Conservation (phyloP, 345 rosid genomes). For the Linum usitatissimum region DNA sequence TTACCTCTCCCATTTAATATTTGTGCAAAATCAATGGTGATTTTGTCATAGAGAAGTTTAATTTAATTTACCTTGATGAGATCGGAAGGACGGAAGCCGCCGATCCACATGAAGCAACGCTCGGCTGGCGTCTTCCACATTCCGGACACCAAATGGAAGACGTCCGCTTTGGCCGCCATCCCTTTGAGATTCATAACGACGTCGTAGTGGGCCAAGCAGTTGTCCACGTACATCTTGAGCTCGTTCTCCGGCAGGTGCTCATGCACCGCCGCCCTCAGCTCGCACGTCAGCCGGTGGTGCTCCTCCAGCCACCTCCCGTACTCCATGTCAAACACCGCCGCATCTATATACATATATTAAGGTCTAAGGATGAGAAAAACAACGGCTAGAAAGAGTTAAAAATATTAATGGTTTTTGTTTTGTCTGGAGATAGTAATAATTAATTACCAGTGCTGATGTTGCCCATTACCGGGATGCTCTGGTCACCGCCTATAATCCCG, state of each 20-base stretch:
- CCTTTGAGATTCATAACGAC: conserved; percentile 66
- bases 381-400: conserved; percentile 25
- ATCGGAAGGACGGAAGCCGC: conserved; percentile 92
- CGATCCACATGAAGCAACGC: conserved; percentile 98
- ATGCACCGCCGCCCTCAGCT: conserved; percentile 85
- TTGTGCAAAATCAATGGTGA: no score
- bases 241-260: conserved; percentile 81
- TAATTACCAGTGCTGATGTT: conserved; percentile 54
- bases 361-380: conserved; percentile 50
- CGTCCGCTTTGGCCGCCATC: conserved; percentile 73
- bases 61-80: conserved; percentile 62
- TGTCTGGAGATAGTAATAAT: neutral
- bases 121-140: conserved; percentile 97
- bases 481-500: conserved; percentile 49
- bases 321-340: conserved; percentile 79
- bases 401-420: no score
- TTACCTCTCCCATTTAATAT: neutral
- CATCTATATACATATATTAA: conserved; percentile 27
- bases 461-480: conserved; percentile 42
- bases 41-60: no score
- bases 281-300: conserved; percentile 65
- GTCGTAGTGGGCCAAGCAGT: conserved; percentile 67
- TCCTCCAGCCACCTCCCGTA: conserved; percentile 85
- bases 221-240: conserved; percentile 72
- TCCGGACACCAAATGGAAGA: conserved; percentile 87